These are phyloP conservation scores for Arabidopsis arenosa DNA, from an alignment of 345 rosid genomes.

Conservation along the genomic window DNA sequence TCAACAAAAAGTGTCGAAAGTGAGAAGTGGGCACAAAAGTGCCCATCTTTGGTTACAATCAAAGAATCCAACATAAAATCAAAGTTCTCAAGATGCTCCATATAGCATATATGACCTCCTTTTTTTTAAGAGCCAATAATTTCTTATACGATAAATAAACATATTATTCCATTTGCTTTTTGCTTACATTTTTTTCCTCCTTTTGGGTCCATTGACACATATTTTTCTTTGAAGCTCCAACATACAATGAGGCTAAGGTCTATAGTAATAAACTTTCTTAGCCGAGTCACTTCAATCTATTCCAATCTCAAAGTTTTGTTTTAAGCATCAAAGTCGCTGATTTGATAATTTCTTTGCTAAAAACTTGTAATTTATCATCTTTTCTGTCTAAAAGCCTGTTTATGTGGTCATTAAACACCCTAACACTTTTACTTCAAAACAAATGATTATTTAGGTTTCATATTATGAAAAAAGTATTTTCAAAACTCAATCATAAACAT, in stretches of 20 bases:
- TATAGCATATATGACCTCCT: conserved; percentile 41
- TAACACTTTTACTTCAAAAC: neutral
- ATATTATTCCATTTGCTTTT: conserved; percentile 40
- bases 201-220: conserved; percentile 43
- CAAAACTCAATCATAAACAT: neutral
- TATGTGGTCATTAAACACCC: neutral
- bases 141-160: conserved; percentile 24
- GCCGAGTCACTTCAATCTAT: conserved; percentile 39
- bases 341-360: conserved; percentile 18
- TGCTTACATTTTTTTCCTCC: conserved; percentile 9
- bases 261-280: conserved; percentile 11
- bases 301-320: conserved; percentile 22
- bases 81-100: conserved; percentile 45
- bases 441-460: neutral
- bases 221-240: conserved; percentile 41
- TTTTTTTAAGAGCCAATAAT: conserved; percentile 40
- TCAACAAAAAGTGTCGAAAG: conserved; percentile 43
- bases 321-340: conserved; percentile 25
- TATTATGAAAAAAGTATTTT: neutral
- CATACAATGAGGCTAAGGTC: conserved; percentile 45
- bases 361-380: neutral
- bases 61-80: conserved; percentile 48
- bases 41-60: conserved; percentile 45
- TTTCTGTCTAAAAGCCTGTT: neutral
- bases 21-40: conserved; percentile 49